Percentiles rank a stretch among this genome's conserved stretches.
phyloP scores from a whole-genome alignment of 2,329 filamentous ascomycete species.

The Dendrostoma leiphaemia region DNA sequence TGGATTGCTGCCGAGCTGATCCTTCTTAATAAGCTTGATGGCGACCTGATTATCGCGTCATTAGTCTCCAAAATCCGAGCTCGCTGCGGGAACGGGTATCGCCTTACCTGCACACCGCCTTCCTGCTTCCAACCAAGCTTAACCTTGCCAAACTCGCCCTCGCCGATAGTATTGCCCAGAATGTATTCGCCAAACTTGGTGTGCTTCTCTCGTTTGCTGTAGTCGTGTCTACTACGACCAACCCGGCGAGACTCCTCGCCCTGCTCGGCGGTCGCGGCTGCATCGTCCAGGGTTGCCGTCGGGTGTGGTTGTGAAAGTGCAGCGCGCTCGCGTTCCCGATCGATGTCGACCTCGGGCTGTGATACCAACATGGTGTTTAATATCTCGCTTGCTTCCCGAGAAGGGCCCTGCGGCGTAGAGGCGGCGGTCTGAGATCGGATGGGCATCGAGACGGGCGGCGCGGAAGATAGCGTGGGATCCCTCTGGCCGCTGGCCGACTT shows the following conservation, averaged over 20 bases:
- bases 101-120: constrained; percentile 72
- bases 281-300: constrained; percentile 38
- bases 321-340: constrained; percentile 68
- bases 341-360: constrained; percentile 71
- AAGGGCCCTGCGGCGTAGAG: constrained; percentile 56
- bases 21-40: constrained; percentile 95
- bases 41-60: constrained; percentile 62
- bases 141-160: constrained; percentile 98
- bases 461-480: constrained; percentile 34
- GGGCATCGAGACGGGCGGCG: constrained; percentile 38
- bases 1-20: constrained; percentile 84
- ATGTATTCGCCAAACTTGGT: constrained; percentile 95
- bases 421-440: constrained; percentile 46
- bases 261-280: constrained; percentile 40
- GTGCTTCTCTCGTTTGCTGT: constrained; percentile 64
- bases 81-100: constrained; percentile 19
- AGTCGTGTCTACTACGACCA: constrained; percentile 58
- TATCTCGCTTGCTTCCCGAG: constrained; percentile 75
- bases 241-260: constrained; percentile 46
- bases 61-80: neutral
- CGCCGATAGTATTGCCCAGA: constrained; percentile 90
- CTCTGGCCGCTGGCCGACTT: constrained; percentile 35
- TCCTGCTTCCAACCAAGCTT: constrained; percentile 98
- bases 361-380: constrained; percentile 75
- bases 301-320: constrained; percentile 54